phyloP scores from a whole-genome alignment of 768 basidiomycete species.

The Tylopilus sp. region DNA sequence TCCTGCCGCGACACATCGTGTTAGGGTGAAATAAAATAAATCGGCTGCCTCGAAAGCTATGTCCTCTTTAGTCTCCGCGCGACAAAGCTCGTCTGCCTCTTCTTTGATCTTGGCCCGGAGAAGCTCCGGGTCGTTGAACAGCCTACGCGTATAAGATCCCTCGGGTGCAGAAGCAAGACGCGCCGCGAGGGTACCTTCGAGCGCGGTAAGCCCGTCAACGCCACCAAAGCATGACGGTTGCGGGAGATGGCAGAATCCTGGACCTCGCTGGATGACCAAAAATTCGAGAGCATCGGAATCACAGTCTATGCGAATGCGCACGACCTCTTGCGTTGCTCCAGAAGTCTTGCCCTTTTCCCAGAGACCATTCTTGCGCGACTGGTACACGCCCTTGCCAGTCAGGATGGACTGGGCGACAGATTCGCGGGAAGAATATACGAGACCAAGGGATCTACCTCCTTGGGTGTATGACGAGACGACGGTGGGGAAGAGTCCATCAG shows the following conservation, averaged over 20 bases:
- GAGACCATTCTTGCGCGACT: slow-evolving; percentile 91
- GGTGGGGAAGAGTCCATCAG: slow-evolving; percentile 92
- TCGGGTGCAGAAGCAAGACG: slow-evolving; percentile 75
- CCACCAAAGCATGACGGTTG: slow-evolving; percentile 88
- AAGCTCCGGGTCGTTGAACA: slow-evolving; percentile 81
- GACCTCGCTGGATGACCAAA: slow-evolving; percentile 82
- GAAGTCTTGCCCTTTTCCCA: slow-evolving; percentile 98
- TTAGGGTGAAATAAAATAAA: slow-evolving; percentile 86
- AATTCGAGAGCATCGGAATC: slow-evolving; percentile 92
- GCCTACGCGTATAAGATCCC: slow-evolving; percentile 86
- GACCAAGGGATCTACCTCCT: slow-evolving; percentile 75
- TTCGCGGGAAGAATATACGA: slow-evolving; percentile 91
- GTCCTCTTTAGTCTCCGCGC: slow-evolving; percentile 72
- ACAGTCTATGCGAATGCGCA: slow-evolving; percentile 83
- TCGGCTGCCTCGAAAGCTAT: slow-evolving; percentile 96
- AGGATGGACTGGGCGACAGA: slow-evolving; percentile 85
- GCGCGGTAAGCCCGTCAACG: slow-evolving; percentile 68
- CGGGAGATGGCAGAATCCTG: slow-evolving; percentile 92
- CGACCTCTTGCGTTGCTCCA: slow-evolving; percentile 86
- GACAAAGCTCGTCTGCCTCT: slow-evolving; percentile 96
- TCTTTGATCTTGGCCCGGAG: slow-evolving; percentile 94
- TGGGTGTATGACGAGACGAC: slow-evolving; percentile 71
- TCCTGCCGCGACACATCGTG: slow-evolving; percentile 79
- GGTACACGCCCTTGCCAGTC: slow-evolving; percentile 91
- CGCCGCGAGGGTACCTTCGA: slow-evolving; percentile 75